Base-by-base conservation (phyloP, 2,329 filamentous ascomycete species). In the Nemania sp. region DNA sequence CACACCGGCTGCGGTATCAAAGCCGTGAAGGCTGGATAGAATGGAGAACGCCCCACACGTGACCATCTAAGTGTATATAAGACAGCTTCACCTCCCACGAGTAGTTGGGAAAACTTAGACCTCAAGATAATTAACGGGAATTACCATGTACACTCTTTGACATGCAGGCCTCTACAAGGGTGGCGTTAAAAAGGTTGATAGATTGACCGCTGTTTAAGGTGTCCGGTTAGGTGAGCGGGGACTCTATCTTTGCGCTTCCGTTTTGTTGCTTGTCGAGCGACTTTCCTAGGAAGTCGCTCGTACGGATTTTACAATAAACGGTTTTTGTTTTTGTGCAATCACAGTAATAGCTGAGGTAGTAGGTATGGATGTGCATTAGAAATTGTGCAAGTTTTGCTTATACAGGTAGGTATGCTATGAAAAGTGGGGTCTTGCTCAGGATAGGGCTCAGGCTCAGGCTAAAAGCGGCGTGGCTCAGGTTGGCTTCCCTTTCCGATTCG, bases 301-400 rank as follows among this genome's bases (percentile, higher is more conserved):
- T 49, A 49, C 47, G 47, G 47, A 49, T 49, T 49, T 49, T 49
- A 49, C 47, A 49, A 37, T 49, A 49, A 49, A 55, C 52, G 43
- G 39, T 37, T 55, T 43, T 46, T 37, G 47, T 49, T 35, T 49
- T 49, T 49, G 32, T 49, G 32, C 32, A 49, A 49, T 49, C 32
- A 49, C 47, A 37, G 47, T 49, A 39, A 39, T 51, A 51, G n/a
- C n/a, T n/a, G n/a, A n/a, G n/a, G n/a, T n/a, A n/a, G n/a, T n/a
- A n/a, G n/a, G n/a, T n/a, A n/a, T n/a, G n/a, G n/a, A n/a, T n/a
- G n/a, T n/a, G n/a, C n/a, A n/a, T n/a, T n/a, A n/a, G n/a, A n/a
- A n/a, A n/a, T n/a, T n/a, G n/a, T n/a, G n/a, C n/a, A n/a, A n/a
- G n/a, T n/a, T n/a, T n/a, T n/a, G n/a, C n/a, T n/a, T n/a, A n/a